Conservation (phyloP, 164 flowering plant species). For the Magnolia changhungtana region DNA sequence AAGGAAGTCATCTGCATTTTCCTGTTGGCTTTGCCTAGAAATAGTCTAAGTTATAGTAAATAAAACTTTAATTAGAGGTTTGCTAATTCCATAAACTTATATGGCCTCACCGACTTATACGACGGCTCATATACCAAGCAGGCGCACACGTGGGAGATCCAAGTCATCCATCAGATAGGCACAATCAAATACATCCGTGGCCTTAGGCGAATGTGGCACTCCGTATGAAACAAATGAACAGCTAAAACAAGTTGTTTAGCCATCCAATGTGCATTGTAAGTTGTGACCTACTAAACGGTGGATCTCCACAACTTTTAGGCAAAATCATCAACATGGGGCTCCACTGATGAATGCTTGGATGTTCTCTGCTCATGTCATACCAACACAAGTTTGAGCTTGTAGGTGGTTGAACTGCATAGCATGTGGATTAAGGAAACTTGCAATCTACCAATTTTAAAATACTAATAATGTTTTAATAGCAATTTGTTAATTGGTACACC, state of each 20-base stretch:
- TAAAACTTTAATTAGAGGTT: neutral
- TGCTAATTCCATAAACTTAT: too few relatives aligned
- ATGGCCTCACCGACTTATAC: neutral
- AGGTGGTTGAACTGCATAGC: too few relatives aligned
- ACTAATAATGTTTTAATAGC: too few relatives aligned
- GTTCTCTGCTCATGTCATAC: neutral
- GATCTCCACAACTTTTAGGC: neutral
- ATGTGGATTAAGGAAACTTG: too few relatives aligned
- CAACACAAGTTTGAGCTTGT: too few relatives aligned
- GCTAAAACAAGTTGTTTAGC: neutral
- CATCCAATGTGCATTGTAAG: neutral
- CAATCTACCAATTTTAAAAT: too few relatives aligned
- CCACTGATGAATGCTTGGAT: neutral
- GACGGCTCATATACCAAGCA: neutral
- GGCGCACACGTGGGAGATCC: neutral
- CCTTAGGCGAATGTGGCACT: neutral
- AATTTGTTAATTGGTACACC: too few relatives aligned
- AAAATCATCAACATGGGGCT: neutral
- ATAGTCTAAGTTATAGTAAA: neutral
- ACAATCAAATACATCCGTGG: neutral
- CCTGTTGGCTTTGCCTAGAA: neutral
- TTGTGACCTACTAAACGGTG: neutral
- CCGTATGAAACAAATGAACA: neutral
- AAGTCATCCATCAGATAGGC: neutral
- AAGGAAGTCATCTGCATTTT: neutral